These are phyloP conservation scores for Rhododendron williamsianum DNA, from an alignment of 148 eudicot species.

Conservation along the genomic window DNA sequence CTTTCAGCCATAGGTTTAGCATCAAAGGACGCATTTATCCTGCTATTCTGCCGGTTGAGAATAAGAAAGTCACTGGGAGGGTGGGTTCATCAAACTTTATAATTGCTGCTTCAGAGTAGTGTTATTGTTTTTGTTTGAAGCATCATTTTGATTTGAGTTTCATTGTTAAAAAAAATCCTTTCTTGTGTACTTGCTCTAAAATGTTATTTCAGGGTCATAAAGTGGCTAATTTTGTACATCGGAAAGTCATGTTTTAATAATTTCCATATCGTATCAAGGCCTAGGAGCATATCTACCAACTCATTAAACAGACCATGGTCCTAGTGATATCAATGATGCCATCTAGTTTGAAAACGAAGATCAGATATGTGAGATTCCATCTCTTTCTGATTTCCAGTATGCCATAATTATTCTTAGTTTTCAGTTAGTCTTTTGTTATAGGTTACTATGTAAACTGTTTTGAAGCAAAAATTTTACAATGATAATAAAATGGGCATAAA, in stretches of 20 bases:
- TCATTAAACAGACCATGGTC: not conserved
- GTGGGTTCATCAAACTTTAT: slow-evolving; percentile 30
- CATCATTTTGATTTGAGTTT: not conserved
- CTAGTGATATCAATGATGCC: not conserved
- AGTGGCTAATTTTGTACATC: not conserved
- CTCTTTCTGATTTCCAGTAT: not conserved
- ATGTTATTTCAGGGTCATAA: not conserved
- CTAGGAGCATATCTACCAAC: not conserved
- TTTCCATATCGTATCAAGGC: not conserved
- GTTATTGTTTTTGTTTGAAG: not conserved
- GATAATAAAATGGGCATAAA: too few species aligned
- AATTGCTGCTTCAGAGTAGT: not conserved
- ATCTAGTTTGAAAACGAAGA: not conserved
- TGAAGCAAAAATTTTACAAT: not conserved
- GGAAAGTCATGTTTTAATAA: not conserved
- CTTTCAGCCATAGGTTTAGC: slow-evolving; percentile 73
- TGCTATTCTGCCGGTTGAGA: slow-evolving; percentile 78
- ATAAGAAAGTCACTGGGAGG: slow-evolving; percentile 66
- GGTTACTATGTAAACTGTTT: not conserved
- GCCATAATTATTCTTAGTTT: not conserved
- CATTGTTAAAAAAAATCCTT: not conserved
- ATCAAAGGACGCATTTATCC: slow-evolving; percentile 88
- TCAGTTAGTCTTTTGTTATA: not conserved
- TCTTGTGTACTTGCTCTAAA: not conserved
- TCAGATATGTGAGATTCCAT: not conserved